Base-by-base conservation (phyloP, 169 alveolate genomes). In the Eimeria sp. region DNA sequence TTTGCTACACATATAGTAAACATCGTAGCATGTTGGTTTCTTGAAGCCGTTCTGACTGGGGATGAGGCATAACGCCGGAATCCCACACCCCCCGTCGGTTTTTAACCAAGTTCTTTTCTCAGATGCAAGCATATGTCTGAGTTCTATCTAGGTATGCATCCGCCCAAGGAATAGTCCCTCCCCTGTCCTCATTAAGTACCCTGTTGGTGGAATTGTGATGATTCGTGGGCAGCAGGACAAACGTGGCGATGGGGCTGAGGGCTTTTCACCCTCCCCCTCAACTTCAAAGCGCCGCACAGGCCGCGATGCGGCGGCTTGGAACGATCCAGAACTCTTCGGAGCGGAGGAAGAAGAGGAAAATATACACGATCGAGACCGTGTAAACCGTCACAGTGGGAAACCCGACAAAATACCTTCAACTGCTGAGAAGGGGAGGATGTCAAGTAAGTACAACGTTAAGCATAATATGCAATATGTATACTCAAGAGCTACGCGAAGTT, bases 261-360 rank as follows among this genome's bases (percentile, higher is more conserved):
- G 72, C 22, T 57, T 16, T 27, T 45, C 70, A 47, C 70, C 90
- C 90, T 82, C 90, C 47, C 70, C 90, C 72, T 51, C 90, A 27
- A 16, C 45, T 5, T 49, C 70, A 14, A 82, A 54, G 49, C 70
- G 70, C 13, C 72, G 70, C 49, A 51, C 90, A 4, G 90, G 90
- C 49, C 65, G 70, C 2, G 70, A 82, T 13, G 92, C 92, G 3
- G 57, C 92, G 45, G 92, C 92, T 30, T 84, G 92, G 92, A 25
- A 58, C 3, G 92, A 84, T 40, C 78, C 92, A 4, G 92, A 58
- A 13, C 92, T 84, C 40, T 84, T 84, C 25, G 76, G 76, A 45
- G 92, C 11, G 43, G 92, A 34, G 16, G 92, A 84, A 9, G 92
- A 84, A 45, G 92, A 27, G 61, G 30, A 11, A 14, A 34, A 20